phyloP scores from a whole-genome alignment of 1,139 yeast species.

The Eremothecium sinecaudum region DNA sequence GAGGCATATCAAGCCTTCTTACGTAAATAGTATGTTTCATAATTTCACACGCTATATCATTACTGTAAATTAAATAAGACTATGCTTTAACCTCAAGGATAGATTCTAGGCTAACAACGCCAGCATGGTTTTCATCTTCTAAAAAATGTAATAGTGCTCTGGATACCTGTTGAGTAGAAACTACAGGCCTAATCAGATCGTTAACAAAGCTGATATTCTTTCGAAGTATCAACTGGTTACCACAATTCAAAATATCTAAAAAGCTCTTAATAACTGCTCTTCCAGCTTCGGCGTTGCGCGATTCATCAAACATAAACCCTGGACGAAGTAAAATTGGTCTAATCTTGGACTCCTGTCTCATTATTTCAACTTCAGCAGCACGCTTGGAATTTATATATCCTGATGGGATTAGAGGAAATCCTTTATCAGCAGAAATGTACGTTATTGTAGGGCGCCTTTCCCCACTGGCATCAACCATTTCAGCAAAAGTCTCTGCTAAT shows the following conservation, averaged over 20 bases:
- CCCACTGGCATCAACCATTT: slow-evolving; percentile 11
- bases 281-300: slow-evolving; percentile 29
- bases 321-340: slow-evolving; percentile 66
- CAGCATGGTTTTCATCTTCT: slow-evolving; percentile 41
- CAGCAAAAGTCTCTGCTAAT: slow-evolving; percentile 48
- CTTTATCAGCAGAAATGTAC: slow-evolving; percentile 72
- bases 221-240: slow-evolving; percentile 35
- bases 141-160: slow-evolving; percentile 47
- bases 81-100: slow-evolving; percentile 26
- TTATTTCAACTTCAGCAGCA: slow-evolving; percentile 54
- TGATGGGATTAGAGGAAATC: slow-evolving; percentile 55
- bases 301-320: slow-evolving; percentile 68
- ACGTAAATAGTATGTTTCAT: slow-evolving; percentile 20
- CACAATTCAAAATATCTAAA: slow-evolving; percentile 35
- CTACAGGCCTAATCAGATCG: slow-evolving; percentile 49
- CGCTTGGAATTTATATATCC: slow-evolving; percentile 70
- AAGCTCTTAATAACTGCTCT: slow-evolving; percentile 31
- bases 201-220: slow-evolving; percentile 33
- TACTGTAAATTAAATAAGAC: no score
- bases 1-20: slow-evolving; percentile 76
- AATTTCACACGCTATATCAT: no score
- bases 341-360: slow-evolving; percentile 34
- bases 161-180: slow-evolving; percentile 65
- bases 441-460: slow-evolving; percentile 41
- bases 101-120: slow-evolving; percentile 52